A percentile compares a stretch with the other conserved stretches of the same genome.
phyloP scores from a whole-genome alignment of 164 flowering plant species.

The Annona squamosa region DNA sequence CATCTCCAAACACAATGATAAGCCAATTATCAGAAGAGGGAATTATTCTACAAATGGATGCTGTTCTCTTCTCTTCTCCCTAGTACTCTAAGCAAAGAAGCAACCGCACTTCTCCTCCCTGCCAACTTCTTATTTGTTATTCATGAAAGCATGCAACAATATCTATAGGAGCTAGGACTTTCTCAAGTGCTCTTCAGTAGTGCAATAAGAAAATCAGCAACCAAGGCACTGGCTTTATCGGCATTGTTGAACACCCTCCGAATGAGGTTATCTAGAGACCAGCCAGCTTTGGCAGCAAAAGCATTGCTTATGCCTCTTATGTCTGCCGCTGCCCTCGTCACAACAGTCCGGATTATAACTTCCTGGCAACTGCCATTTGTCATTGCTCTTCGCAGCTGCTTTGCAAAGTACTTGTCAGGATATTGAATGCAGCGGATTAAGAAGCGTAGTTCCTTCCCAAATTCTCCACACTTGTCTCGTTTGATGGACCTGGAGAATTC shows the following conservation, averaged over 20 bases:
- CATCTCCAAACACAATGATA: neutral
- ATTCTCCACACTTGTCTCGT: conserved; percentile 27
- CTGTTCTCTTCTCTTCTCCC: neutral
- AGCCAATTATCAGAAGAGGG: neutral
- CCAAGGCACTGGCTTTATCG: conserved; percentile 14
- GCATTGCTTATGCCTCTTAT: conserved; percentile 17
- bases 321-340: conserved; percentile 19
- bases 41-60: neutral
- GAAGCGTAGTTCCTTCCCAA: conserved; percentile 27
- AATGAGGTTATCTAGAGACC: conserved; percentile 21
- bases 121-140: neutral
- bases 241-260: conserved; percentile 23
- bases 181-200: conserved; percentile 15
- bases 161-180: neutral
- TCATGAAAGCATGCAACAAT: neutral
- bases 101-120: neutral
- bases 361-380: conserved; percentile 16
- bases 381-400: conserved; percentile 23
- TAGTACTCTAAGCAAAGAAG: neutral
- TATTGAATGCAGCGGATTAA: conserved; percentile 21
- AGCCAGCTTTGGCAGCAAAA: conserved; percentile 26
- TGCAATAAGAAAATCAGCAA: conserved; percentile 20
- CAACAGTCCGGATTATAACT: conserved; percentile 14
- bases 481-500: conserved; percentile 33
- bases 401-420: conserved; percentile 31